phyloP scores from a whole-genome alignment of 2,329 filamentous ascomycete genomes.

The Fusarium guadeloupense region DNA sequence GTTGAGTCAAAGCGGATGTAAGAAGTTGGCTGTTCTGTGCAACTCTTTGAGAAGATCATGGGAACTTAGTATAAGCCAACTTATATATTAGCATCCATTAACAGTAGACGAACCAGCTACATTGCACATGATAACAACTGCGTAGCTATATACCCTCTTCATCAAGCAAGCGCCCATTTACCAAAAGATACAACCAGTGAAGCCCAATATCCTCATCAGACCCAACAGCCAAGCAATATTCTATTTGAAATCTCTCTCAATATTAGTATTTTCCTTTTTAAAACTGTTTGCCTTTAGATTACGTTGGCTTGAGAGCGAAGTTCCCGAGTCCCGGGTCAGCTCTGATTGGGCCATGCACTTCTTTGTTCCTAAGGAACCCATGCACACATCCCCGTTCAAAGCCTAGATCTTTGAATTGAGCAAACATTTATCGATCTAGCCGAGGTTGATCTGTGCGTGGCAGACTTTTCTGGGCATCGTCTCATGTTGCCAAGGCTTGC shows the following conservation, averaged over 20 bases:
- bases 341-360: neutral
- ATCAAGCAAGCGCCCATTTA: no score
- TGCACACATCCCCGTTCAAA: neutral
- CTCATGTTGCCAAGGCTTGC: no score
- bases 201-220: no score
- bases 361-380: neutral
- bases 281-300: neutral
- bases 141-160: no score
- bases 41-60: neutral
- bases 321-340: neutral
- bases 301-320: neutral
- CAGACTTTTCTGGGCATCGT: neutral
- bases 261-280: no score
- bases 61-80: no score
- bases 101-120: no score
- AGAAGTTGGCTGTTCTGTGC: neutral
- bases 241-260: no score
- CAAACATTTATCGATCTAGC: neutral
- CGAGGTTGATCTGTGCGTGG: neutral
- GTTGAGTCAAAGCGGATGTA: neutral
- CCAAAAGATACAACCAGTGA: no score
- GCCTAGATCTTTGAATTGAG: neutral
- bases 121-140: no score
- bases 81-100: no score
- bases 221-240: no score